Evolutionary conservation across 306 rosid genomes (phyloP).

Genomic region (Fragaria vesca): DNA sequence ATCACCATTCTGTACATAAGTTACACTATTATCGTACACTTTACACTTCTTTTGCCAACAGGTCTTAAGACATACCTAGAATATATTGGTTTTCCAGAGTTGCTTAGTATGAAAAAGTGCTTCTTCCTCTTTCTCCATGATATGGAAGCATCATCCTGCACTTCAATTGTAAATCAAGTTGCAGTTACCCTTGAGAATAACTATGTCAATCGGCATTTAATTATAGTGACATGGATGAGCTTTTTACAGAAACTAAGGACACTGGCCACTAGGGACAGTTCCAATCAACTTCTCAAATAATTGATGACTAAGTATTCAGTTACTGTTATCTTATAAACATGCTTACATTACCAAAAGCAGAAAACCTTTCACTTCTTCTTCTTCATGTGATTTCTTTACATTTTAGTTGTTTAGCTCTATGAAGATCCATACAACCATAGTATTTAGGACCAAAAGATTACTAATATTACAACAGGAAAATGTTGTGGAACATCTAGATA

Average conservation of each 20-base stretch:
- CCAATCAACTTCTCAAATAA: slow-evolving; percentile 1
- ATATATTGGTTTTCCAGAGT: slow-evolving; percentile 94
- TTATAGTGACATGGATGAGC: not conserved
- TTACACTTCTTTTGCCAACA: slow-evolving; percentile 10
- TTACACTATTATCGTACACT: slow-evolving; percentile 12
- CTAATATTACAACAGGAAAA: not conserved
- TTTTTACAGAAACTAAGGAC: not conserved
- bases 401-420: not conserved
- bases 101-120: slow-evolving; percentile 78
- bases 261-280: no score
- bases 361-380: not conserved
- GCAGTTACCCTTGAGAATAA: slow-evolving; percentile 23
- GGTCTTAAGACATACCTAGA: slow-evolving; percentile 60
- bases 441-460: not conserved
- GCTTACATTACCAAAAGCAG: not conserved
- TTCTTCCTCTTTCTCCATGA: slow-evolving; percentile 98
- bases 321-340: not conserved
- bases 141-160: slow-evolving; percentile 92
- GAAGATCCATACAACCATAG: not conserved
- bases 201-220: slow-evolving; percentile 14
- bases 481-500: not conserved
- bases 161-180: slow-evolving; percentile 55
- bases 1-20: not conserved
- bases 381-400: not conserved
- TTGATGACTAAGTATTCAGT: not conserved